Evolutionary conservation across 306 rosid genomes (phyloP).

Genomic region (Casuarina cunninghamiana): DNA sequence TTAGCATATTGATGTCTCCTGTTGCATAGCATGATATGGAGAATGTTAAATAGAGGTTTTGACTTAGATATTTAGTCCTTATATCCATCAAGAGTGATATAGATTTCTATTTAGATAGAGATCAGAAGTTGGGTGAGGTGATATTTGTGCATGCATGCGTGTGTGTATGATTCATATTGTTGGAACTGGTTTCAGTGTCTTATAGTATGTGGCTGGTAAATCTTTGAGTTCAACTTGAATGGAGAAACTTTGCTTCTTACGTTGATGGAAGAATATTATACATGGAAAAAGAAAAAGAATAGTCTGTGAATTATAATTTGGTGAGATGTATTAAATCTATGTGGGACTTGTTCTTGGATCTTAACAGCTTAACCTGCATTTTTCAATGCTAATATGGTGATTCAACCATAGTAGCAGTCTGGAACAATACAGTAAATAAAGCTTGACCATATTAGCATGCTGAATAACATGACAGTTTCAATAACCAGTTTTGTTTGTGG

Average conservation of each 20-base stretch:
- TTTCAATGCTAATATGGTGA: too few relatives aligned
- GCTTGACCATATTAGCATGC: not conserved
- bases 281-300: too few relatives aligned
- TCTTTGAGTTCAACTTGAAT: slow-evolving; percentile 9
- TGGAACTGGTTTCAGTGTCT: not conserved
- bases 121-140: too few relatives aligned
- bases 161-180: not conserved
- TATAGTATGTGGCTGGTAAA: slow-evolving; percentile 8
- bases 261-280: not conserved
- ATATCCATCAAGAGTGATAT: too few relatives aligned
- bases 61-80: too few relatives aligned
- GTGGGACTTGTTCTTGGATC: not conserved
- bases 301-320: too few relatives aligned
- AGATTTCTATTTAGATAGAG: not conserved
- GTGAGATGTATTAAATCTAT: not conserved
- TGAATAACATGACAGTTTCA: not conserved
- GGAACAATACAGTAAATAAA: not conserved
- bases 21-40: not conserved
- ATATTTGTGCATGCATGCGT: too few relatives aligned
- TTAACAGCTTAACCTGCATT: not conserved
- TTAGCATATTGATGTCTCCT: slow-evolving; percentile 3
- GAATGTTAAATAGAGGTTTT: not conserved
- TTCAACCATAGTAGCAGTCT: too few relatives aligned
- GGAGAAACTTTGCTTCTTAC: not conserved
- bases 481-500: too few relatives aligned